These are phyloP conservation scores for Pseudomonodictys pantanalensis DNA, from an alignment of 495 filamentous ascomycete genomes.

Conservation along the genomic window DNA sequence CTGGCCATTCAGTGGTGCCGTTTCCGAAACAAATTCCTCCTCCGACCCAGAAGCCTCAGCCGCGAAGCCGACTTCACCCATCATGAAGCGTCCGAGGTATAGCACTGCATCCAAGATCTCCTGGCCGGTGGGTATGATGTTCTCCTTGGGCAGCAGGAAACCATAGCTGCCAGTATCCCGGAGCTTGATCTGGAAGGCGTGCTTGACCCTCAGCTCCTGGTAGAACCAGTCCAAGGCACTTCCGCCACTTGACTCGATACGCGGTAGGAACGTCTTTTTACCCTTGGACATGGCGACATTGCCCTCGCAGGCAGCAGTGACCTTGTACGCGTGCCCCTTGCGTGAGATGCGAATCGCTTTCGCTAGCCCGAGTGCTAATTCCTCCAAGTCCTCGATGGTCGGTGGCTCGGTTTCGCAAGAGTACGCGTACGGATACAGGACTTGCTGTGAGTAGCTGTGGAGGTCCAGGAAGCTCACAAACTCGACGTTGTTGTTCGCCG, in stretches of 20 bases:
- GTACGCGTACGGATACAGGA: slow-evolving; percentile 89
- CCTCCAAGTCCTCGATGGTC: slow-evolving; percentile 84
- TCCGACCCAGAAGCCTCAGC: neutral
- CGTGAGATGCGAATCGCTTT: slow-evolving; percentile 80
- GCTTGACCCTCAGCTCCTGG: slow-evolving; percentile 75
- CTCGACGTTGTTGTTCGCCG: slow-evolving; percentile 62
- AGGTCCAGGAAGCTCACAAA: slow-evolving; percentile 86
- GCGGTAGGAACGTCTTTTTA: slow-evolving; percentile 39
- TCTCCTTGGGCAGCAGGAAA: slow-evolving; percentile 79
- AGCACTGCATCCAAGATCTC: slow-evolving; percentile 79
- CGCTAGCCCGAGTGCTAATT: slow-evolving; percentile 82
- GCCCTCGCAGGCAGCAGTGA: slow-evolving; percentile 85
- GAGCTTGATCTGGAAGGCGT: slow-evolving; percentile 91
- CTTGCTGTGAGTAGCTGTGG: slow-evolving; percentile 93
- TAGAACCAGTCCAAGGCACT: slow-evolving; percentile 97
- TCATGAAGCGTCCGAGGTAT: slow-evolving; percentile 74
- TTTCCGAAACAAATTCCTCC: neutral
- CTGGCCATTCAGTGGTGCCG: neutral
- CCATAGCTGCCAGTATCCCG: slow-evolving; percentile 94
- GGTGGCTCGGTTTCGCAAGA: slow-evolving; percentile 75
- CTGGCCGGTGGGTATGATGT: slow-evolving; percentile 86
- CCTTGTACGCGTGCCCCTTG: slow-evolving; percentile 67
- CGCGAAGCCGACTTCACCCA: slow-evolving; percentile 49
- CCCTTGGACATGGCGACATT: slow-evolving; percentile 48
- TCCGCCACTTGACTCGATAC: slow-evolving; percentile 69